Base-by-base conservation (phyloP, 2,329 filamentous ascomycete genomes). In the Exserohilum rostratum region DNA sequence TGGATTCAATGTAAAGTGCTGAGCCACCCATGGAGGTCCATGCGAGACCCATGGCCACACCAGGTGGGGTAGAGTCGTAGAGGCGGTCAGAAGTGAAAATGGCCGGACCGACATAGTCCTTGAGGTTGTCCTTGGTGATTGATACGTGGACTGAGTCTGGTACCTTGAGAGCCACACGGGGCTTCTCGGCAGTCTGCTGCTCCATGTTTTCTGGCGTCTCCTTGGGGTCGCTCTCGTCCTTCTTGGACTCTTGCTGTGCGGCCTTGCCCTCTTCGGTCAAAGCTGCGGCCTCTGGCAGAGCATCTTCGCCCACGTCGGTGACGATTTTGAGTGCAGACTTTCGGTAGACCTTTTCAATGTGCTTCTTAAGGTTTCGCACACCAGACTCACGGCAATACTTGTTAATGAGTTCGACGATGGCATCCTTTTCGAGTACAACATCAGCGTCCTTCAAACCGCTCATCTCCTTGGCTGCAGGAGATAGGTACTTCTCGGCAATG, bases 1-100 rank as follows among this genome's bases (percentile, higher is more conserved):
- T 98, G 1, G 93, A 96, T 78, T 99, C 95, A 53, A 99, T 91
- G 76, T 99, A 99, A 74, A 99, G 87, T 46, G 95, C 95, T 4
- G 95, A 91, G 55, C 95, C 95, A 57, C 95, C 95, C 85, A 99
- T 91, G 71, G 92, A 91, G 6, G 96, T 99, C 95, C 95, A 99
- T 6, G 95, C 95, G 47, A 99, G 85, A 62, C 95, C 95, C 95
- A 99, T 98, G 18, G 93, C 90, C 13, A 99, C 95, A 76, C 95
- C 95, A 2, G 95, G 86, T 3, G 96, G 95, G 55, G 92, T 96
- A 43, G 87, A 86, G 68, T 99, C 95, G 80, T 98, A 99, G 12
- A 99, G 83, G 50, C 96, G 87, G 76, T 99, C 95, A 4, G 95
- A 91, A 0, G 92, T 99, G 79, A 96, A 99, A 49, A 98, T 86